Base-by-base conservation (phyloP, 192 early-diverging fungal species). In the Gigaspora rosea region DNA sequence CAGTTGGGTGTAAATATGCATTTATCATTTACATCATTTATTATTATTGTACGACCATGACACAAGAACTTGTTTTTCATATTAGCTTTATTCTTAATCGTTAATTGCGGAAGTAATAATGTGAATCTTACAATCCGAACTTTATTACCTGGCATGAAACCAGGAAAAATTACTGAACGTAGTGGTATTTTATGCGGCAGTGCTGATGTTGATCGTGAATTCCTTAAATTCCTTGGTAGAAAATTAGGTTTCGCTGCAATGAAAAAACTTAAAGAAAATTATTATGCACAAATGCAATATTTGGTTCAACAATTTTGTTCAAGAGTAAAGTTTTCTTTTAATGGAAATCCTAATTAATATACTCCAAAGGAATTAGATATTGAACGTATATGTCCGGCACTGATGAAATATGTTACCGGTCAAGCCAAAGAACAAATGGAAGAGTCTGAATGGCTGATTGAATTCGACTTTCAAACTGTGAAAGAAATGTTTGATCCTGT, bases 401-500 rank as follows among this genome's bases (percentile, higher is more conserved):
- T 66, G 5, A 76, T 76, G 47, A n/a, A 76, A 56, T 76, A 76
- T 67, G 63, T 76, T 50, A 51, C 18, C 13, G 85, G 83, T 16
- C 59, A 83, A 11, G 75, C 20, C 81, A 58, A 56, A 77, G 52
- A 85, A 83, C 56, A 82, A 79, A 51, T 82, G 85, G 79, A 84
- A 32, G 83, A 86, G 69, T 78, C 84, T 56, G 88, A 86, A 27
- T 78, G 80, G n/a, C 68, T 89, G 13, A 82, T 82, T 51, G 69
- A 88, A 15, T 80, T 83, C 4, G 85, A 84, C 2, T 79, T 80
- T 64, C 85, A 86, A 18, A 66, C 85, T 65, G 84, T 83, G 36
- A 81, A 81, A 35, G 83, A 88, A 54, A 85, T 89, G 22, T 89
- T 89, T 77, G 85, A 27, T 27, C 27, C 27, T 27, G 27, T 27